Percentiles rank a stretch among this genome's conserved stretches.
Evolutionary conservation across 129 eudicot species (phyloP).

Genomic region (Flaveria bidentis): DNA sequence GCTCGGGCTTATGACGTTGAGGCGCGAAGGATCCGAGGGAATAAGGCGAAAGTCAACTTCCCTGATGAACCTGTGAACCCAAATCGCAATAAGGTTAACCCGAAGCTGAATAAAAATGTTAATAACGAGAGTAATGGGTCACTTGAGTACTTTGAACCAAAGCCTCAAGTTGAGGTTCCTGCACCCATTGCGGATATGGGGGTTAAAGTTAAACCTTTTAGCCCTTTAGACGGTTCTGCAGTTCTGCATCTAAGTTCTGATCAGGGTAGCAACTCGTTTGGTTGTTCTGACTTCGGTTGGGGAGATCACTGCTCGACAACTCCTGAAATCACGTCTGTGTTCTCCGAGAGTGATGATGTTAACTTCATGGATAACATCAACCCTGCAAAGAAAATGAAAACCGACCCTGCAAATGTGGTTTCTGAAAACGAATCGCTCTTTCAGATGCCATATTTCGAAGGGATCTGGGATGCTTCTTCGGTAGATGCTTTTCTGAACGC

Average conservation of each 20-base stretch:
- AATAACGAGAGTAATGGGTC: neutral
- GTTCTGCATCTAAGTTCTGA: constrained; percentile 60
- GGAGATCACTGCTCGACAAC: constrained; percentile 61
- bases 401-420: constrained; percentile 32
- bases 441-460: constrained; percentile 71
- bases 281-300: constrained; percentile 79
- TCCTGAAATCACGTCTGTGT: constrained; percentile 77
- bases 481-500: constrained; percentile 66
- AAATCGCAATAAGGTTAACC: constrained; percentile 37
- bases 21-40: constrained; percentile 90
- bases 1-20: constrained; percentile 96
- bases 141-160: constrained; percentile 52
- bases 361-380: constrained; percentile 38
- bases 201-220: constrained; percentile 29
- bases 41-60: constrained; percentile 89
- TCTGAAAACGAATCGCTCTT: constrained; percentile 39
- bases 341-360: constrained; percentile 57
- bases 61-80: constrained; percentile 57
- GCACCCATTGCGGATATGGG: constrained; percentile 34
- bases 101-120: constrained; percentile 21
- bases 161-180: constrained; percentile 43
- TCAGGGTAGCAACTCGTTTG: constrained; percentile 84
- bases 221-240: constrained; percentile 41
- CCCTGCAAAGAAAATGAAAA: constrained; percentile 57
- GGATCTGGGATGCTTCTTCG: constrained; percentile 68